A percentile compares a stretch with the other conserved stretches of the same genome.
These are phyloP conservation scores for Desmodesmus armatus DNA, from an alignment of 139 green algal species.

Conservation along the genomic window DNA sequence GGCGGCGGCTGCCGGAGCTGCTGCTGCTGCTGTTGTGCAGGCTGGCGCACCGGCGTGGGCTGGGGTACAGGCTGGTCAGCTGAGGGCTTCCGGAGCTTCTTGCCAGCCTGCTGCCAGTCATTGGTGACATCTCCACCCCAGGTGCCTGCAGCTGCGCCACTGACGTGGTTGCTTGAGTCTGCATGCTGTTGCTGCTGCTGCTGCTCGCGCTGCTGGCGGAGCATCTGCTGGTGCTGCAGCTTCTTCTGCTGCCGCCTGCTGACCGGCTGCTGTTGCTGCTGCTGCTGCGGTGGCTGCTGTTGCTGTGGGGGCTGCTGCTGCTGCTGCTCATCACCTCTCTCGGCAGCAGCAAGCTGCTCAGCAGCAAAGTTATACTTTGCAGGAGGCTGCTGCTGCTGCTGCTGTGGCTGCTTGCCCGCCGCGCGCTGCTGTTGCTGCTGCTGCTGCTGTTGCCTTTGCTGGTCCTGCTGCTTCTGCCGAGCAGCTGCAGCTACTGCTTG, in stretches of 20 bases:
- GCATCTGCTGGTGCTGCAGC: conserved; percentile 15
- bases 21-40: conserved; percentile 14
- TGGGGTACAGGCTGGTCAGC: neutral
- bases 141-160: too few species aligned
- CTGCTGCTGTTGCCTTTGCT: neutral
- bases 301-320: conserved; percentile 26
- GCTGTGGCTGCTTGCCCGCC: neutral
- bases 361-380: neutral
- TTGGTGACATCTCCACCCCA: neutral
- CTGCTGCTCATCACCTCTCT: conserved; percentile 10
- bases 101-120: conserved; percentile 36
- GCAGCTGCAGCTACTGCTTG: neutral
- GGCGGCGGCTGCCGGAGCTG: conserved; percentile 6
- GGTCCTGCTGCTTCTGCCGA: neutral
- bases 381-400: neutral
- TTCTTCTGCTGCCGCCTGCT: conserved; percentile 41
- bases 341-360: conserved; percentile 19
- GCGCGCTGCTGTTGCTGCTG: conserved; percentile 40
- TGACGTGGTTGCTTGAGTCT: neutral
- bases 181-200: neutral
- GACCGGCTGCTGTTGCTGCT: neutral
- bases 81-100: conserved; percentile 21
- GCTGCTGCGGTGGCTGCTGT: conserved; percentile 7
- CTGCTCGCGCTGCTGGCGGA: neutral
- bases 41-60: neutral